Base-by-base conservation (phyloP, 169 alveolate species). In the Cryptosporidium sp. region DNA sequence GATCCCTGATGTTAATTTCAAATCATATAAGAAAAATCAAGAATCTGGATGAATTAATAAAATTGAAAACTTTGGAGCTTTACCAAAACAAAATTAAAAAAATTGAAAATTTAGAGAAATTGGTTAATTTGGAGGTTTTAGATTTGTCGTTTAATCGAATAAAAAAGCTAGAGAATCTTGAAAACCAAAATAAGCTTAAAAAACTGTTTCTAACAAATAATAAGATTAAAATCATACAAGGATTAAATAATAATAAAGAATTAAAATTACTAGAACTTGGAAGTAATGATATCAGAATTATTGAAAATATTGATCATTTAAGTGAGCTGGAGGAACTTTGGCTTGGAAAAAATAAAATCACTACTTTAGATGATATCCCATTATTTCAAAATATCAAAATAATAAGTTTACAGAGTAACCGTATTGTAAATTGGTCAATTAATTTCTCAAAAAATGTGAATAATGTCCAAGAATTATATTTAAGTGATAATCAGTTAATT, bases 281-380 rank as follows among this genome's bases (percentile, higher is more conserved):
- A 35, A 94, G 96, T 51, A 96, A 96, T 91, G 91, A 85, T 85
- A 93, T 96, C 31, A 85, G 94, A 45, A 92, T 75, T 51, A 94
- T 95, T 75, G 97, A 93, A 70, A 95, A 94, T 60, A 65, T 96
- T 51, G 92, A 75, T 56, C 75, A 70, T 62, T 93, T 96, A 29
- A 75, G 56, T 37, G 72, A 91, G 35, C 93, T 96, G 53, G 92
- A 67, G 69, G 95, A 96, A 65, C 92, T 96, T 53, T 95, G 97
- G 97, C 87, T 96, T 35, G 98, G 98, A 29, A 93, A 94, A 37
- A 96, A 96, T 92, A 96, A 95, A 75, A 86, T 96, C 71, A 93
- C 95, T 21, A 69, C 85, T n/a, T 71, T 94, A 85, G 85, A 89
- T 29, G 91, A 58, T 14, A 58, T 87, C 61, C 95, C 95, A 9